Evolutionary conservation across 2,329 filamentous ascomycete genomes (phyloP).

Genomic region (Phialemoniopsis sp.): DNA sequence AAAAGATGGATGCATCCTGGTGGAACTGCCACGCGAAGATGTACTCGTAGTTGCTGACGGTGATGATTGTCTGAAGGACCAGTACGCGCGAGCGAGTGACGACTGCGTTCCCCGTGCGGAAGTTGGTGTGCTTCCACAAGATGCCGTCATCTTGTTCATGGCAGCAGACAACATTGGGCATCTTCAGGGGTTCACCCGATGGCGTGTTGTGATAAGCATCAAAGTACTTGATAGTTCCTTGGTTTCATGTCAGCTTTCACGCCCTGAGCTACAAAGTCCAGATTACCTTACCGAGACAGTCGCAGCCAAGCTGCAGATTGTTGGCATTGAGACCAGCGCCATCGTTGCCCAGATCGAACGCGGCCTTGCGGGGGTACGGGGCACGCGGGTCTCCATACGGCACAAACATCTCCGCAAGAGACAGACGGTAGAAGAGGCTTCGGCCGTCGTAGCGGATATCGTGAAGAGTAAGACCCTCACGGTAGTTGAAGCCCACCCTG

Average conservation of each 20-base stretch:
- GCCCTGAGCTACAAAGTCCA: not conserved
- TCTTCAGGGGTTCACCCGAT: slow-evolving; percentile 41
- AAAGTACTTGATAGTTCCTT: slow-evolving; percentile 46
- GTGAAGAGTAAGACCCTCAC: slow-evolving; percentile 68
- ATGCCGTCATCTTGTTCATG: slow-evolving; percentile 1
- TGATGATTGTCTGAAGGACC: slow-evolving; percentile 66
- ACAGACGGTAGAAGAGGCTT: slow-evolving; percentile 62
- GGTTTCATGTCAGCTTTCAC: not conserved
- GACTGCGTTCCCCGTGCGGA: slow-evolving; percentile 56
- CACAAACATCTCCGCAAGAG: slow-evolving; percentile 66
- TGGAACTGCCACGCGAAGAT: slow-evolving; percentile 51
- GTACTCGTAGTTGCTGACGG: slow-evolving; percentile 68
- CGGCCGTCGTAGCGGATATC: slow-evolving; percentile 64
- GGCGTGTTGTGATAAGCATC: slow-evolving; percentile 49
- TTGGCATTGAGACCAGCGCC: slow-evolving; percentile 65
- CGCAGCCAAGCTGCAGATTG: slow-evolving; percentile 64
- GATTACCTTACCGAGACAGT: slow-evolving; percentile 55
- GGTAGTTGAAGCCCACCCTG: slow-evolving; percentile 63
- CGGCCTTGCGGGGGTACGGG: slow-evolving; percentile 66
- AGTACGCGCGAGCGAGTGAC: slow-evolving; percentile 58
- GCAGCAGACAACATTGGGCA: not conserved
- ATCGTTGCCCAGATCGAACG: slow-evolving; percentile 69
- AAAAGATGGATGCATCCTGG: slow-evolving; percentile 54
- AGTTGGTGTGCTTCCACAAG: slow-evolving; percentile 56
- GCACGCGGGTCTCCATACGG: slow-evolving; percentile 59